phyloP scores from a whole-genome alignment of 805 yeast species.

The Zygosaccharomyces siamensis region DNA sequence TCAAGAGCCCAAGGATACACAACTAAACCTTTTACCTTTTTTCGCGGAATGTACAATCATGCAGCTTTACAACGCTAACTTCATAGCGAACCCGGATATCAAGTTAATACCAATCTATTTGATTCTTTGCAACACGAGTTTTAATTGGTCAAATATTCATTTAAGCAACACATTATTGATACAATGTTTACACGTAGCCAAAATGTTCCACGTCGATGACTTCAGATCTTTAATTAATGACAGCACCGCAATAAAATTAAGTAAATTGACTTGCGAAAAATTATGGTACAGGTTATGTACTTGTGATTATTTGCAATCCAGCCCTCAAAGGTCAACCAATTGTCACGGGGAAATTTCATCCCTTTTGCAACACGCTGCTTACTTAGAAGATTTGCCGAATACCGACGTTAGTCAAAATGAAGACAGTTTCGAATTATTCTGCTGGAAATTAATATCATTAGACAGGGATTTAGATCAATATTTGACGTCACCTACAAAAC shows the following conservation, averaged over 20 bases:
- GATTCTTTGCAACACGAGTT: conserved; percentile 27
- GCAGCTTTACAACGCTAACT: conserved; percentile 19
- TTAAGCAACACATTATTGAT: conserved; percentile 21
- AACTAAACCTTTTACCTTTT: conserved; percentile 15
- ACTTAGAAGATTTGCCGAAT: conserved; percentile 22
- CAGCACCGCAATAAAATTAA: conserved; percentile 19
- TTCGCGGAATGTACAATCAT: conserved; percentile 18
- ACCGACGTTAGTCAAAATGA: conserved; percentile 28
- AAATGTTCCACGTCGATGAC: conserved; percentile 23
- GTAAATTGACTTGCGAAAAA: conserved; percentile 25
- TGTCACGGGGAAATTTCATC: conserved; percentile 28
- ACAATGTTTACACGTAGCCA: conserved; percentile 25
- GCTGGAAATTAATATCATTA: conserved; percentile 31
- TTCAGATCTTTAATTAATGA: conserved; percentile 23
- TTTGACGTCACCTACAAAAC: conserved; percentile 17
- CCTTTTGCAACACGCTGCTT: conserved; percentile 28
- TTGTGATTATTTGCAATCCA: conserved; percentile 27
- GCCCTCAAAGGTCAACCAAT: conserved; percentile 20
- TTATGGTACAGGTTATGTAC: conserved; percentile 30
- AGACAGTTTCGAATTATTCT: conserved; percentile 27
- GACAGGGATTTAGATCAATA: conserved; percentile 33
- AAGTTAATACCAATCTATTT: conserved; percentile 25
- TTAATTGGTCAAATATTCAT: conserved; percentile 11
- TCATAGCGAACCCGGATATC: conserved; percentile 26
- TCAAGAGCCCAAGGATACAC: conserved; percentile 6